Conservation (phyloP, 139 green algal species). For the Raphidocelis subcapitata region DNA sequence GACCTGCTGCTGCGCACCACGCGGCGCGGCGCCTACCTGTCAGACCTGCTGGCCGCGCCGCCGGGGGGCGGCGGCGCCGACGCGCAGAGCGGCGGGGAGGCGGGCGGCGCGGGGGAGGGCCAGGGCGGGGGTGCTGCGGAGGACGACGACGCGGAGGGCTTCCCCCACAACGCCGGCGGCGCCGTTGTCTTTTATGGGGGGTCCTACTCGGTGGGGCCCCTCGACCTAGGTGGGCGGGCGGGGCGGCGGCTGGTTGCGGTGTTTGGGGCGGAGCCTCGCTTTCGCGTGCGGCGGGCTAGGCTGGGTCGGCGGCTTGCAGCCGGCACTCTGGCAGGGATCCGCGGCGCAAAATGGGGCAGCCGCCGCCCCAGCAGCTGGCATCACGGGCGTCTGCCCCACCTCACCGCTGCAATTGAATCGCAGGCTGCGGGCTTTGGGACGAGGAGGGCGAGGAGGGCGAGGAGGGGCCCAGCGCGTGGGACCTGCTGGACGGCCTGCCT, state of each 20-base stretch:
- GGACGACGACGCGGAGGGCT: constrained; percentile 41
- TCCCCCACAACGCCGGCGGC: constrained; percentile 44
- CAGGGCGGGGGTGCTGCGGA: neutral
- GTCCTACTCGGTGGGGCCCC: constrained; percentile 48
- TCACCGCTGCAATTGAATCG: too few species aligned
- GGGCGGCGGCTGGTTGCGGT: too few species aligned
- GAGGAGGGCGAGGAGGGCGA: neutral
- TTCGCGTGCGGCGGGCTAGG: too few species aligned
- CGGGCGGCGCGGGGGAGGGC: neutral
- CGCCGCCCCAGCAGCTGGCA: too few species aligned
- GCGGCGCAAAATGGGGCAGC: too few species aligned
- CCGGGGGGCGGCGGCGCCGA: constrained; percentile 2
- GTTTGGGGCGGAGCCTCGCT: too few species aligned
- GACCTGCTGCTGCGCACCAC: constrained; percentile 21
- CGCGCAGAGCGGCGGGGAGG: neutral
- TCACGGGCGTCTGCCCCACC: too few species aligned
- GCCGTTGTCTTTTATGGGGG: constrained; percentile 51
- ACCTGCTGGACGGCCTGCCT: too few species aligned
- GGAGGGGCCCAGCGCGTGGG: neutral
- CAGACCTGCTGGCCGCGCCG: constrained; percentile 4
- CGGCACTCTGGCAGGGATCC: too few species aligned
- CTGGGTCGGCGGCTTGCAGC: too few species aligned
- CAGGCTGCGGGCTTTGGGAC: too few species aligned
- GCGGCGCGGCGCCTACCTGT: constrained; percentile 3
- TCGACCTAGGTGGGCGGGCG: constrained; percentile 40